These are phyloP conservation scores for Craterostigma plantagineum DNA, from an alignment of 257 asterid species.

Conservation along the genomic window DNA sequence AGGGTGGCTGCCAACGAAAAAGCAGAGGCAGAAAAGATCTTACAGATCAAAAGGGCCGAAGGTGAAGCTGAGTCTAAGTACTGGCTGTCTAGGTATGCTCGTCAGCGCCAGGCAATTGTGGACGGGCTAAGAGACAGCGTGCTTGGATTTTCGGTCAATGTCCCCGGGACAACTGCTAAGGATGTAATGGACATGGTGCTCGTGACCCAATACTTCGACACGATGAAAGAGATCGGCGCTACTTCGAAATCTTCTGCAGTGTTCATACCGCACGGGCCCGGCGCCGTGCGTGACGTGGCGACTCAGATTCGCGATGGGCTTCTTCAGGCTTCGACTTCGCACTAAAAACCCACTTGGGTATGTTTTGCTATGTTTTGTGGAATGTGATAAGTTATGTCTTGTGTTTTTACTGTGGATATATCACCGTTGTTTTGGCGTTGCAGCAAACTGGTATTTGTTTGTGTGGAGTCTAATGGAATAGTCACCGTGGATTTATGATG, in stretches of 20 bases:
- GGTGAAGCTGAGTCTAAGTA: slow-evolving; percentile 25
- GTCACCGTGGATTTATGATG: too few relatives aligned
- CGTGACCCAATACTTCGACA: slow-evolving; percentile 21
- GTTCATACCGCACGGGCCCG: slow-evolving; percentile 19
- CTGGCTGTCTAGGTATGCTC: slow-evolving; percentile 19
- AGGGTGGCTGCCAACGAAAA: slow-evolving; percentile 20
- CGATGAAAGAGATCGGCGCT: slow-evolving; percentile 24
- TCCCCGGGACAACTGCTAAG: slow-evolving; percentile 20
- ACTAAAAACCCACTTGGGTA: neutral
- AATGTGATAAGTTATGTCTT: too few relatives aligned
- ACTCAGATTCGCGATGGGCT: slow-evolving; percentile 21
- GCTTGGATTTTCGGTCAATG: slow-evolving; percentile 16
- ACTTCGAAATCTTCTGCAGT: slow-evolving; percentile 13
- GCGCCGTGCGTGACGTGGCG: slow-evolving; percentile 17
- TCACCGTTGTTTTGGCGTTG: too few relatives aligned
- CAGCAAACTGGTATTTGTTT: too few relatives aligned
- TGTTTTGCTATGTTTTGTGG: too few relatives aligned
- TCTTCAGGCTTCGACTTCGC: slow-evolving; percentile 11
- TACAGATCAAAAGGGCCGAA: slow-evolving; percentile 24
- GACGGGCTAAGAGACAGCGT: slow-evolving; percentile 22
- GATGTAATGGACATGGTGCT: slow-evolving; percentile 30
- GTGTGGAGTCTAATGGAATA: too few relatives aligned
- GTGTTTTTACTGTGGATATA: too few relatives aligned
- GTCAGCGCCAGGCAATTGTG: slow-evolving; percentile 24
- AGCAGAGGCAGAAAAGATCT: slow-evolving; percentile 25